Evolutionary conservation across 805 yeast genomes (phyloP), one percentile per base, ranked within the genome.

Genomic region (Saccharomycopsis amapae): DNA sequence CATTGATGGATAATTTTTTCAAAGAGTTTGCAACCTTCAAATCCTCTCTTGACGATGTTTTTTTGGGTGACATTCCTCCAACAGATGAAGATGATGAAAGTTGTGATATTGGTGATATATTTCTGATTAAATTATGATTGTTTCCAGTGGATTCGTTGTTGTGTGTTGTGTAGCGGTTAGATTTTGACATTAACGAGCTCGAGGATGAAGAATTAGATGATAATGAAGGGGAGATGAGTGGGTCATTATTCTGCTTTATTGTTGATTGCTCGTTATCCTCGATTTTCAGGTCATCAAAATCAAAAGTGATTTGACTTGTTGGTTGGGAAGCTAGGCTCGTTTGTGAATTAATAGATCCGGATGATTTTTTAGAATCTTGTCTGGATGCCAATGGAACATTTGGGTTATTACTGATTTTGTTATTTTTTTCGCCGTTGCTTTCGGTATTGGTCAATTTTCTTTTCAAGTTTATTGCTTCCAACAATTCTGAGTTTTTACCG

Each of bases 401-500:
- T n/a, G n/a, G 24, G 28, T 32, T 32, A n/a, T 17, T 32, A 32
- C 15, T 32, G 35, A 7, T 5, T 6, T 18, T 12, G 26, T n/a
- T n/a, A n/a, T n/a, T n/a, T n/a, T n/a, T n/a, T n/a, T 25, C 9
- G n/a, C 23, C 9, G 33, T 13, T 1, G 36, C 51, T 4, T 39
- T 49, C 15, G 58, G 42, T 0, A 73, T 66, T 3, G 74, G 72
- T 7, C 30, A 12, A 6, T 17, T 23, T 26, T 40, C 28, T 60
- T n/a, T n/a, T n/a, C 22, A 68, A 65, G n/a, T 65, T 61, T 7
- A 80, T 66, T 38, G 78, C 49, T 38, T 59, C 62, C 15, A 54
- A 49, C n/a, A 74, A 53, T 12, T 57, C 56, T 2, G 63, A 52
- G 46, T 60, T 65, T 28, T 62, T 61, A 6, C 71, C 67, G 10